A percentile compares a stretch with the other conserved stretches of the same genome.
Evolutionary conservation across 768 basidiomycete species (phyloP).

Genomic region (Lactarius hengduanensis): DNA sequence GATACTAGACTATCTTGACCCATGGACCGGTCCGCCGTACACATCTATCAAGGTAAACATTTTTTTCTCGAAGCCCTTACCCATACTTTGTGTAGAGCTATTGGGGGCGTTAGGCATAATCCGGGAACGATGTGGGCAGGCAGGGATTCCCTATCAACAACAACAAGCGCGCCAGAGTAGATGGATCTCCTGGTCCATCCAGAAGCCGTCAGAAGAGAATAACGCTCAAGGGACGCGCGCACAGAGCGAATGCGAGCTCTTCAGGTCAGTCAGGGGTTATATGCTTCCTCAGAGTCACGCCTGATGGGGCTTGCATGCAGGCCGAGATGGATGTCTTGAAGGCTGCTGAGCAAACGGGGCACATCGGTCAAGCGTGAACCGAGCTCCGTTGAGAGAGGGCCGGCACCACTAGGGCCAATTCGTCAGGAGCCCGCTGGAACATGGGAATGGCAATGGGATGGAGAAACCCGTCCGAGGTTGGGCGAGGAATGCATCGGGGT

Average conservation of each 20-base stretch:
- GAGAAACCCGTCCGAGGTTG: conserved; percentile 9
- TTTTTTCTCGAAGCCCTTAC: not conserved
- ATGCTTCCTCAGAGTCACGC: too few species aligned
- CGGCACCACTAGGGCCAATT: conserved; percentile 45
- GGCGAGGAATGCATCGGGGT: conserved; percentile 1
- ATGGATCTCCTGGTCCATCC: too few species aligned
- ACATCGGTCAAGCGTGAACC: conserved; percentile 8
- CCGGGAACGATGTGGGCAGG: not conserved
- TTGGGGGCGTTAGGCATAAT: conserved; percentile 20
- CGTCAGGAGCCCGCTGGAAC: conserved; percentile 22
- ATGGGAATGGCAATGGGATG: not conserved
- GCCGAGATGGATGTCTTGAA: too few species aligned
- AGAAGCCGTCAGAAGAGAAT: not conserved
- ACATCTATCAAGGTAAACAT: not conserved
- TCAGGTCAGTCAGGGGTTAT: conserved; percentile 9
- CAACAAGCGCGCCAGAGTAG: conserved; percentile 4
- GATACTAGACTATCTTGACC: too few species aligned
- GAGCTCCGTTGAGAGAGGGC: conserved; percentile 7
- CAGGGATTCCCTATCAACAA: not conserved
- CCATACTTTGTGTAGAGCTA: conserved; percentile 1
- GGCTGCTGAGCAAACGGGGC: not conserved
- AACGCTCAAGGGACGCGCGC: not conserved
- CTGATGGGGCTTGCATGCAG: too few species aligned
- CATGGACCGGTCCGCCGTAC: too few species aligned
- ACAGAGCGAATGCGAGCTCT: conserved; percentile 12